phyloP scores from a whole-genome alignment of 495 filamentous ascomycete genomes.

The Annulohypoxylon stygium region DNA sequence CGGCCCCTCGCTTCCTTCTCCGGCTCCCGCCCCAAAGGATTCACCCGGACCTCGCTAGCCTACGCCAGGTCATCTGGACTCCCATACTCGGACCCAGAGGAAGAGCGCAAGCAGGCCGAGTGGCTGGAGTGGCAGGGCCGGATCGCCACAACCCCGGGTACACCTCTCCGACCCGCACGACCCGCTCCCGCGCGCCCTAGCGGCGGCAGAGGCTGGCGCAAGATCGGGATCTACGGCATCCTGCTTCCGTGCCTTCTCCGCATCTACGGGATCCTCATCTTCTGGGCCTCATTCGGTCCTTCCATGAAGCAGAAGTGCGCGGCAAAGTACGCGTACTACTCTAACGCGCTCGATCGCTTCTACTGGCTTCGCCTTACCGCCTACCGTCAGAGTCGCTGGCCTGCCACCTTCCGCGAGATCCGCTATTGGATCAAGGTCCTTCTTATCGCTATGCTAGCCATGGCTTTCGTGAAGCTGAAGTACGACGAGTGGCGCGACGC shows the following conservation, averaged over 20 bases:
- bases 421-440: not conserved
- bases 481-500: not conserved
- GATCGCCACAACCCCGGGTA: not conserved
- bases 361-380: constrained; percentile 13
- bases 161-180: not conserved
- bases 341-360: not conserved
- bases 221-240: not conserved
- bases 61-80: not conserved
- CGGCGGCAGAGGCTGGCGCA: not conserved
- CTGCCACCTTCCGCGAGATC: not conserved
- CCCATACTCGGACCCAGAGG: not conserved
- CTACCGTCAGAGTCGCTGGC: constrained; percentile 28
- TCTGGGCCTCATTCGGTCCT: not conserved
- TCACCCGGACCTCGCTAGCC: not conserved
- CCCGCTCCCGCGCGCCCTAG: too few species aligned
- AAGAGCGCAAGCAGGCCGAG: not conserved
- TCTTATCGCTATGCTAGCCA: not conserved
- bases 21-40: not conserved
- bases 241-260: not conserved
- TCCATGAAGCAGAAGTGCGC: not conserved
- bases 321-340: too few species aligned
- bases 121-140: not conserved
- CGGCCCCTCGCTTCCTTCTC: constrained; percentile 19
- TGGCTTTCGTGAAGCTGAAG: not conserved
- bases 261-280: not conserved